Base-by-base conservation (phyloP, 495 filamentous ascomycete species). In the Astrothelium macrocarpum region DNA sequence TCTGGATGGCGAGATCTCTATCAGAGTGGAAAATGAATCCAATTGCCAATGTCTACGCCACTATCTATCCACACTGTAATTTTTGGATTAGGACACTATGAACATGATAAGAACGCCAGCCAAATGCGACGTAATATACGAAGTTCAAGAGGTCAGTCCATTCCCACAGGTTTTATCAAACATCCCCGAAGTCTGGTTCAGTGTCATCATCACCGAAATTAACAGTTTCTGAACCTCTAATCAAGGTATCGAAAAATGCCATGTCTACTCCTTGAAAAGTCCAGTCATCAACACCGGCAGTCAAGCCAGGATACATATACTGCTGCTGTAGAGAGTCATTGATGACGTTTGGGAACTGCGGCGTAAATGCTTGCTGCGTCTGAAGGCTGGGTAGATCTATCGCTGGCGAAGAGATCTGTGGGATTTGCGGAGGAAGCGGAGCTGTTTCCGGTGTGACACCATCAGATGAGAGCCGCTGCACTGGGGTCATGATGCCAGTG, bases 221-320 rank as follows among this genome's bases (percentile, higher is more conserved):
- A 10, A 59, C 64, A 11, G 31, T 42, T 11, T 46, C 56, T 20
- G 61, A 36, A 62, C 42, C 59, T 42, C 68, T 64, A 63, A 74
- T 75, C n/a, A 77, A 53, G 49, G 62, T 75, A 28, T 73, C 71
- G 58, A 78, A 78, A 60, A 78, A 74, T 29, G 74, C 72, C 69
- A 72, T 70, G 53, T 77, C 76, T 14, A 76, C 72, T 11, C 75
- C 76, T 59, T 76, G 76, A 59, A 78, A 72, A 0, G 71, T 70
- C 74, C 71, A 76, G 34, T 76, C 75, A 32, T 73, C 71, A 32
- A 62, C 62, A 14, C 64, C 70, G 23, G 69, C 67, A 14, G 61
- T 61, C 49, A 75, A 43, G 14, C 68, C 64, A 45, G 71, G 73
- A 45, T 65, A 62, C 26, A 39, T n/a, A 28, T 28, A 10, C 2